Conservation (phyloP, 768 basidiomycete species). For the Calocera viscosa region DNA sequence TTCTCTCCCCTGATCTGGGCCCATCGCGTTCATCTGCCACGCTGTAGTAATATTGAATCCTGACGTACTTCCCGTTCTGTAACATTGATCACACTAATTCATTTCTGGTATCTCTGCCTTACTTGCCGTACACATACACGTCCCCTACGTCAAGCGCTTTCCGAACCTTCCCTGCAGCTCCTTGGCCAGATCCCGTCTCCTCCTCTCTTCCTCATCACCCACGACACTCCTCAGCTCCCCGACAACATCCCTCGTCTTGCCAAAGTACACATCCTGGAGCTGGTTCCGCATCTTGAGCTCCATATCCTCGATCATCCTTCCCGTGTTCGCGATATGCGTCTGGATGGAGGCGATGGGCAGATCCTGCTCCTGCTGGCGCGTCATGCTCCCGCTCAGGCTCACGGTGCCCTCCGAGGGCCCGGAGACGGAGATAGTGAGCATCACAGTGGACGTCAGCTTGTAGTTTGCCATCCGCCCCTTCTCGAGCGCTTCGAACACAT, state of each 20-base stretch:
- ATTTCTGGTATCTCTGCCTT: background rate
- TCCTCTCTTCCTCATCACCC: slow-evolving; percentile 67
- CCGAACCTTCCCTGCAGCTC: slow-evolving; percentile 39
- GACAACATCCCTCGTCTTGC: slow-evolving; percentile 91
- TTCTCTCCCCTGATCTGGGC: background rate
- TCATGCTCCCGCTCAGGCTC: slow-evolving; percentile 89
- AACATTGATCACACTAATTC: background rate
- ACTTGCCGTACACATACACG: background rate
- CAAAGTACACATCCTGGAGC: slow-evolving; percentile 89
- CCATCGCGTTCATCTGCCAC: background rate
- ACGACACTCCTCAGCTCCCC: slow-evolving; percentile 81
- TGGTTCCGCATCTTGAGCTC: slow-evolving; percentile 98
- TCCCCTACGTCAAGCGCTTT: background rate
- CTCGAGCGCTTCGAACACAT: slow-evolving; percentile 92
- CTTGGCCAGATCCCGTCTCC: slow-evolving; percentile 76
- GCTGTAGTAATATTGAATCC: background rate
- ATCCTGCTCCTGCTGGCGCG: slow-evolving; percentile 85
- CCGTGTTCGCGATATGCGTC: slow-evolving; percentile 88
- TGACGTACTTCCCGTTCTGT: background rate
- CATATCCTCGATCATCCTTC: slow-evolving; percentile 95
- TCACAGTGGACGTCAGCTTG: slow-evolving; percentile 92
- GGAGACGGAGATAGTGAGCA: slow-evolving; percentile 47
- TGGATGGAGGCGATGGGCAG: slow-evolving; percentile 64
- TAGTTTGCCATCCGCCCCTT: slow-evolving; percentile 88
- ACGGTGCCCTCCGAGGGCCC: slow-evolving; percentile 56